A percentile compares a stretch with the other conserved stretches of the same genome.
phyloP scores from a whole-genome alignment of 371 early-diverging fungal species.

The Capniomyces stellatus region DNA sequence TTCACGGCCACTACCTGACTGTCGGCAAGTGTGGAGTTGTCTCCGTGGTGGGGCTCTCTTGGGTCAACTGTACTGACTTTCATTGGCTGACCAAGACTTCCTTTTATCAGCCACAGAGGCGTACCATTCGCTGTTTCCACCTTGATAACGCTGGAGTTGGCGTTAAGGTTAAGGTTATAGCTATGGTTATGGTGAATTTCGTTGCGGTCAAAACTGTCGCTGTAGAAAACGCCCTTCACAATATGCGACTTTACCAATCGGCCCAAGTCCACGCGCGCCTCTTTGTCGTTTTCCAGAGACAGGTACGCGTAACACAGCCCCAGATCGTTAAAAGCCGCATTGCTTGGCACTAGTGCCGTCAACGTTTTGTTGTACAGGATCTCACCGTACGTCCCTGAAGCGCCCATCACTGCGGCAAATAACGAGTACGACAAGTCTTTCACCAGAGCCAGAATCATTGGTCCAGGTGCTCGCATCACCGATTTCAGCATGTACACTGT shows the following conservation, averaged over 20 bases:
- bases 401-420: conserved; percentile 26
- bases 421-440: conserved; percentile 17
- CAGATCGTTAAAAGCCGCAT: conserved; percentile 14
- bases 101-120: conserved; percentile 9
- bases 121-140: conserved; percentile 21
- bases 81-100: background rate
- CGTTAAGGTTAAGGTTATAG: background rate
- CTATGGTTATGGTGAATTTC: too few species aligned
- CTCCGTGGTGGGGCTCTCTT: background rate
- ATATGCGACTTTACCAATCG: conserved; percentile 19
- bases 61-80: background rate
- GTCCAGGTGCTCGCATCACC: conserved; percentile 20
- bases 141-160: conserved; percentile 8
- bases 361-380: conserved; percentile 8
- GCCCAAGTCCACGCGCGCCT: conserved; percentile 15
- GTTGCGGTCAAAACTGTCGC: conserved; percentile 17
- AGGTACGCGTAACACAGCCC: conserved; percentile 22
- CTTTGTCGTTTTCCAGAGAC: conserved; percentile 18
- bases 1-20: background rate
- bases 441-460: conserved; percentile 16
- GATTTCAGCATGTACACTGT: conserved; percentile 22
- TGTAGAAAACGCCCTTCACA: conserved; percentile 16
- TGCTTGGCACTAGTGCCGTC: conserved; percentile 19
- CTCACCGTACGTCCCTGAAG: conserved; percentile 19
- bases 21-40: background rate